Base-by-base conservation (phyloP, 2,329 filamentous ascomycete genomes). In the Aspergillus jensenii region DNA sequence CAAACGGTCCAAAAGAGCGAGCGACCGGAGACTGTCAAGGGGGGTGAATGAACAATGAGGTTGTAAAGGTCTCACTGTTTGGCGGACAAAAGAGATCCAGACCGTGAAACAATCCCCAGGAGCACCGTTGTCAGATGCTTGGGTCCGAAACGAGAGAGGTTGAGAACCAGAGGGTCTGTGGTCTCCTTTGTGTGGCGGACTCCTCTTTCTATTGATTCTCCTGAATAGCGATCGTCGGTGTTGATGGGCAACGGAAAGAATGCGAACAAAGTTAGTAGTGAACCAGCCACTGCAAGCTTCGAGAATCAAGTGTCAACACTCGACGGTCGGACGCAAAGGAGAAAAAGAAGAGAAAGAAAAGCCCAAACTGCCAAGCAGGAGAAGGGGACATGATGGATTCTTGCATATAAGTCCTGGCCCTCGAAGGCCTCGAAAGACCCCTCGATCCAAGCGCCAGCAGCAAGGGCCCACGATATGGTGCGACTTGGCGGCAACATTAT, bases 211-310 rank as follows among this genome's bases (percentile, higher is more conserved):
- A 33, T 15, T 54, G 15, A 54, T 21, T 40, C 44, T 47, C 52
- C 43, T 12, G 44, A 54, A 47, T 52, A 54, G 39, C 50, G 50
- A 52, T 52, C 54, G 53, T 33, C 49, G 50, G 45, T 21, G 46
- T 48, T 50, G 56, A 44, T 31, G 52, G 56, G 56, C 59, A 62
- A 62, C 59, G 51, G 57, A 59, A 51, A 56, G 59, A 62, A 61
- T 61, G 59, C 54, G 55, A 50, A 21, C 33, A 40, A 23, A 6
- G 48, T 37, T 39, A 55, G 45, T 41, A 33, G 52, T 57, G 59
- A 56, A 35, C 56, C 56, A 53, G 59, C 55, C 59, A 59, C 55
- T 55, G 17, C 21, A 25, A 43, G 49, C 37, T 33, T 40, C 33
- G 27, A 41, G 31, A 50, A 43, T 27, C 37, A 44, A 41, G 46